phyloP scores from a whole-genome alignment of 1,284 basidiomycete species.

The Mycosarcoma mackinlayi region DNA sequence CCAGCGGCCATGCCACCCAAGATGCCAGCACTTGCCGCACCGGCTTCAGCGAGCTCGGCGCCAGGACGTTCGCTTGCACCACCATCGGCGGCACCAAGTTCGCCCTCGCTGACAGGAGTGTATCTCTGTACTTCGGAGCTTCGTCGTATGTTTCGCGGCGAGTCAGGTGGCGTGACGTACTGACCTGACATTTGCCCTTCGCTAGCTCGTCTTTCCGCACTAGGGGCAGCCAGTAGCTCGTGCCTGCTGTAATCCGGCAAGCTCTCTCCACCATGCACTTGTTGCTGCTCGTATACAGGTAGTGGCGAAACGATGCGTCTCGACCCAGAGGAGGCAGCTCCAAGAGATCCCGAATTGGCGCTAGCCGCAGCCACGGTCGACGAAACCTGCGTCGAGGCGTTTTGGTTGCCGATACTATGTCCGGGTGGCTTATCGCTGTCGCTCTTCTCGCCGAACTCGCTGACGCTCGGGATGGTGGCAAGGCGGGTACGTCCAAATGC shows the following conservation, averaged over 20 bases:
- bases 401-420: constrained; percentile 7
- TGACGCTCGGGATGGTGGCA: constrained; percentile 52
- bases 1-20: constrained; percentile 50
- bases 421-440: constrained; percentile 4
- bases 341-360: constrained; percentile 9
- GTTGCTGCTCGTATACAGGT: constrained; percentile 28
- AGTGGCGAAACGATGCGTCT: constrained; percentile 19
- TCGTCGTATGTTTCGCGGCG: constrained; percentile 18
- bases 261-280: constrained; percentile 13
- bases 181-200: constrained; percentile 7
- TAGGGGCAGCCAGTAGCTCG: constrained; percentile 2
- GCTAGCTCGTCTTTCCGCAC: background rate
- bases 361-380: background rate
- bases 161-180: constrained; percentile 37
- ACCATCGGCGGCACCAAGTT: background rate
- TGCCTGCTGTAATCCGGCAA: constrained; percentile 32
- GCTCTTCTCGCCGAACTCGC: constrained; percentile 54
- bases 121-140: constrained; percentile 10
- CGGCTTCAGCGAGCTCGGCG: constrained; percentile 10
- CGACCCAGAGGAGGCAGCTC: constrained; percentile 11
- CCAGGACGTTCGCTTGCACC: background rate
- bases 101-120: constrained; percentile 7
- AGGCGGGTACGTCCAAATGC: constrained; percentile 25
- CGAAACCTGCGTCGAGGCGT: constrained; percentile 1
- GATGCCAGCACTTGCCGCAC: constrained; percentile 41